Evolutionary conservation across 805 yeast species (phyloP), one percentile per base, ranked within the genome.

Genomic region (Teunomyces aglyptinius): DNA sequence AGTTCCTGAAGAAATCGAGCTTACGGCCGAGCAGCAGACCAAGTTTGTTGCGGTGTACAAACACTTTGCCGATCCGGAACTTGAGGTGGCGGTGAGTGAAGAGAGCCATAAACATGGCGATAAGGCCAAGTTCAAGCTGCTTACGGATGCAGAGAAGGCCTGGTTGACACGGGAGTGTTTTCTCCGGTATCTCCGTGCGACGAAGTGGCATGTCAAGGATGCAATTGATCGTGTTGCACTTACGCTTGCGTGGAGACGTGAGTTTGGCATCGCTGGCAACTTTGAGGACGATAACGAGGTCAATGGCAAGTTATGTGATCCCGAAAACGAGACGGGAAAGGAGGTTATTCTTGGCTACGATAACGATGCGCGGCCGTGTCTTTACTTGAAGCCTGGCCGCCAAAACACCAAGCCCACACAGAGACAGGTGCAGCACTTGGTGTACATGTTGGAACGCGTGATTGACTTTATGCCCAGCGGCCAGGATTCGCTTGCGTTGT

Each of bases 1-100:
- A 41, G 67, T 65, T 24, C 81, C 86, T 1, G 85, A 85, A 4
- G 68, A 69, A 38, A 73, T 71, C 2, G 60, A 61, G 20, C 70
- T 91, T 34, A 69, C 79, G 1, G 60, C 60, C 2, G 83, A 76
- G 22, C 85, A 94, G 63, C 64, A 73, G 51, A 64, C 61, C 18
- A 84, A 83, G 67, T 91, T 85, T 58, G 52, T 67, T n/a, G 60
- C 64, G n/a, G 86, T 91, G 3, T 70, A 84, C 46, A 62, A 69
- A 39, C 82, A 88, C 65, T 87, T 89, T 28, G 13, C 41, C 63
- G 75, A 74, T 49, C 71, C 80, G 6, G 79, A 68, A 4, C 62
- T 86, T 41, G 61, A 56, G 19, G 60, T 85, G 10, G 81, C 86
- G 1, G 60, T 67, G 10, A 66, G 67, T 18, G 88, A 83, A 57